Conservation (phyloP, 495 filamentous ascomycete genomes). For the Xylaria venustula region DNA sequence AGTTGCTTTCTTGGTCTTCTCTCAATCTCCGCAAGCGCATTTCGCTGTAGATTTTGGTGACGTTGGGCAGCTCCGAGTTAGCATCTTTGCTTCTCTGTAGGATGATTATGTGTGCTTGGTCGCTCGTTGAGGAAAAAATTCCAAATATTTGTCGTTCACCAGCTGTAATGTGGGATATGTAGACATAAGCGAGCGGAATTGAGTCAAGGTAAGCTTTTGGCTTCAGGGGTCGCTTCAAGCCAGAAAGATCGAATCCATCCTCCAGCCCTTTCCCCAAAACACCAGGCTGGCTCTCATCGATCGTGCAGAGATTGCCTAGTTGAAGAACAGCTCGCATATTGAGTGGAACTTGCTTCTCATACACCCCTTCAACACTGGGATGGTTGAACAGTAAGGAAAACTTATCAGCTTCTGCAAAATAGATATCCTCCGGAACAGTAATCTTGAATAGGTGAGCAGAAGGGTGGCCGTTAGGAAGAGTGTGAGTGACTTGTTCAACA, state of each 20-base stretch:
- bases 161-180: slow-evolving; percentile 86
- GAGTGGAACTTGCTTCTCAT: slow-evolving; percentile 88
- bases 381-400: slow-evolving; percentile 83
- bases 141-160: slow-evolving; percentile 93
- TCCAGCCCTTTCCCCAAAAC: slow-evolving; percentile 92
- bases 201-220: slow-evolving; percentile 71
- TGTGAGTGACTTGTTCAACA: slow-evolving; percentile 88
- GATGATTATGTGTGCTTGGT: slow-evolving; percentile 80
- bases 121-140: slow-evolving; percentile 79
- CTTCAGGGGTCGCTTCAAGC: slow-evolving; percentile 63
- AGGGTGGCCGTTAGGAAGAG: slow-evolving; percentile 90
- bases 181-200: slow-evolving; percentile 72
- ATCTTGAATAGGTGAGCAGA: slow-evolving; percentile 94
- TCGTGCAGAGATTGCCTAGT: slow-evolving; percentile 90
- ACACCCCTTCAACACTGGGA: slow-evolving; percentile 92
- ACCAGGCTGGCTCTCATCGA: slow-evolving; percentile 85
- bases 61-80: slow-evolving; percentile 78
- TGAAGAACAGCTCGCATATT: slow-evolving; percentile 81
- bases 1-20: slow-evolving; percentile 62
- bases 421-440: slow-evolving; percentile 82
- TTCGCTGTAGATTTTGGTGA: slow-evolving; percentile 88
- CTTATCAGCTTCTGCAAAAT: slow-evolving; percentile 77
- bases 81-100: slow-evolving; percentile 74
- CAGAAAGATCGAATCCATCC: slow-evolving; percentile 84
- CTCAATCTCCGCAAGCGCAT: slow-evolving; percentile 62